These are phyloP conservation scores for Macrophomina phaseolina DNA, from an alignment of 2,329 filamentous ascomycete genomes.

Conservation along the genomic window DNA sequence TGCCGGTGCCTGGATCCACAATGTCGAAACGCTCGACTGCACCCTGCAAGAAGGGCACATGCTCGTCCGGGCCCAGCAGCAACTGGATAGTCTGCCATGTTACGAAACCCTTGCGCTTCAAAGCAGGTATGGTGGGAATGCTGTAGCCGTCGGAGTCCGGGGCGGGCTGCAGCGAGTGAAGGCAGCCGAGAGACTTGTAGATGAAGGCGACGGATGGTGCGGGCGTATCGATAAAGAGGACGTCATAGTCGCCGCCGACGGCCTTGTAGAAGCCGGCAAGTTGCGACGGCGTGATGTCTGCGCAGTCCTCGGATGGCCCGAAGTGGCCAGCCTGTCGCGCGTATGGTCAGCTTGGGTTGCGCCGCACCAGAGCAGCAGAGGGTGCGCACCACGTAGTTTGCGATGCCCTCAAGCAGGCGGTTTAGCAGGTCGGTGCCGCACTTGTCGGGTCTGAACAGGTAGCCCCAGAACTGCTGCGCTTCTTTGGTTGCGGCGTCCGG, in stretches of 20 bases:
- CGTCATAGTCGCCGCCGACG: slow-evolving; percentile 54
- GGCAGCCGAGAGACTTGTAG: slow-evolving; percentile 88
- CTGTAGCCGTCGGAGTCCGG: slow-evolving; percentile 69
- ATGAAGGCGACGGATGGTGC: slow-evolving; percentile 83
- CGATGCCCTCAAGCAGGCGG: slow-evolving; percentile 53
- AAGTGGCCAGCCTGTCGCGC: slow-evolving; percentile 46
- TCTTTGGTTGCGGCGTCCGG: slow-evolving; percentile 45
- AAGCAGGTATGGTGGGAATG: slow-evolving; percentile 77
- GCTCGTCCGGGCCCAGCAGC: slow-evolving; percentile 83
- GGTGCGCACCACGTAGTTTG: slow-evolving; percentile 50
- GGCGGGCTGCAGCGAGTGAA: slow-evolving; percentile 81
- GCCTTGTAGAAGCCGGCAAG: slow-evolving; percentile 56
- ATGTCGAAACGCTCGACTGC: slow-evolving; percentile 80
- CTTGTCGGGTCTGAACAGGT: slow-evolving; percentile 58
- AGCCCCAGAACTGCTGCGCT: slow-evolving; percentile 58
- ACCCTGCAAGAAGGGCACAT: slow-evolving; percentile 81
- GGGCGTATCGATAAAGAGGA: slow-evolving; percentile 78
- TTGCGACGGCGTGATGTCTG: slow-evolving; percentile 56
- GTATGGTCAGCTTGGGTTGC: slow-evolving; percentile 7
- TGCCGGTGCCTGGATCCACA: slow-evolving; percentile 69
- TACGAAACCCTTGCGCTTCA: slow-evolving; percentile 84
- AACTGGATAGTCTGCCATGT: slow-evolving; percentile 94
- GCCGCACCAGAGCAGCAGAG: neutral
- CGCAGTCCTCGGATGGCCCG: slow-evolving; percentile 49
- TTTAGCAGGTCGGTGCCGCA: slow-evolving; percentile 55